Conservation (phyloP, 176 grass and related monocot genomes). For the Cocos nucifera region DNA sequence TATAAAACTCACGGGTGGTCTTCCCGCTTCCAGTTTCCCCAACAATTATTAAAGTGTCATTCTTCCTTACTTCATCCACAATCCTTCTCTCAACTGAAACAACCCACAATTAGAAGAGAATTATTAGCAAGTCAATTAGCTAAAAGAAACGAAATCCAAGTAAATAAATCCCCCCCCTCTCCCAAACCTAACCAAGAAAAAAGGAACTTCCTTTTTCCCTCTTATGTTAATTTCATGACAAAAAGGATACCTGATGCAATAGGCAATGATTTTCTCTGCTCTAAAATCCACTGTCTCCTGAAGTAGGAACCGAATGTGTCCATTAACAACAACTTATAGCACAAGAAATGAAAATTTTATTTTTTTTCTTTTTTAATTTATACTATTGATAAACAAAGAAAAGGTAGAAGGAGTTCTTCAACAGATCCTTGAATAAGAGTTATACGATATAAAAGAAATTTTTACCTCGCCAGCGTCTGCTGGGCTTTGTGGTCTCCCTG, state of each 20-base stretch:
- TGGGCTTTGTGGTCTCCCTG: background rate
- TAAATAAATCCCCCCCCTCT: background rate
- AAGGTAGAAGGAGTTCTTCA: too few species aligned
- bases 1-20: conserved; percentile 68
- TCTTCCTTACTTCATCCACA: conserved; percentile 76
- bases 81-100: conserved; percentile 65
- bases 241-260: conserved; percentile 45
- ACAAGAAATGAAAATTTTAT: too few species aligned
- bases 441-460: too few species aligned
- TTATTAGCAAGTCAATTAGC: background rate
- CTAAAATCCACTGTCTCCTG: conserved; percentile 55
- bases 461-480: too few species aligned
- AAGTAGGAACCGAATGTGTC: too few species aligned
- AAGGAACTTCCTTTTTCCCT: background rate
- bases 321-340: too few species aligned
- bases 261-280: conserved; percentile 63
- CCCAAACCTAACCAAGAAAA: background rate
- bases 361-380: too few species aligned
- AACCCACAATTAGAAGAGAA: conserved; percentile 3
- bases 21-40: conserved; percentile 96
- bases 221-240: background rate
- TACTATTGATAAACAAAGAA: too few species aligned
- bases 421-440: too few species aligned
- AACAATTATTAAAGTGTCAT: conserved; percentile 64
- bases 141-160: background rate